Conservation (phyloP, 257 asterid species). For the Salvia splendens region DNA sequence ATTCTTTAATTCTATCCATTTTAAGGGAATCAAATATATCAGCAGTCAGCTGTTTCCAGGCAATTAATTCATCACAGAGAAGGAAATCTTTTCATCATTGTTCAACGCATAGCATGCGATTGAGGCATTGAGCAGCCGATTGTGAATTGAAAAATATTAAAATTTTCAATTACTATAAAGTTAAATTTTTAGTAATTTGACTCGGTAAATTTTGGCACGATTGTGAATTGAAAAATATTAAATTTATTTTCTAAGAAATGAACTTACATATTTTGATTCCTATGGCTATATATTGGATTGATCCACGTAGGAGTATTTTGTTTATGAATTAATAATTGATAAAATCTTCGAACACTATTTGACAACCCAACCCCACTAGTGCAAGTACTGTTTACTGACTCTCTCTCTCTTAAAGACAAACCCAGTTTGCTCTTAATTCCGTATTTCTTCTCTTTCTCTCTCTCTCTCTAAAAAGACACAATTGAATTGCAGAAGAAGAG, state of each 20-base stretch:
- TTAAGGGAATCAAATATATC: background rate
- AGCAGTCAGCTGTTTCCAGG: slow-evolving; percentile 17
- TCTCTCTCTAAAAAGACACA: slow-evolving; percentile 30
- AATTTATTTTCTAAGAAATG: background rate
- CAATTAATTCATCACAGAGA: slow-evolving; percentile 2
- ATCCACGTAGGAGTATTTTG: slow-evolving; percentile 15
- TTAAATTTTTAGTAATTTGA: background rate
- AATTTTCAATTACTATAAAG: no score
- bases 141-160: no score
- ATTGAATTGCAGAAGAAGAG: slow-evolving; percentile 9
- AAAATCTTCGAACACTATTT: slow-evolving; percentile 4
- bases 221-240: no score
- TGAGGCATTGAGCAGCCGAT: background rate
- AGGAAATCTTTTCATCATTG: no score
- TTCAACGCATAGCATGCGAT: background rate
- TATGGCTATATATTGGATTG: slow-evolving; percentile 18
- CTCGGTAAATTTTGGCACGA: background rate
- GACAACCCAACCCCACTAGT: slow-evolving; percentile 18
- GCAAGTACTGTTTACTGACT: slow-evolving; percentile 10
- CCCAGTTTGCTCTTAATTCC: slow-evolving; percentile 21
- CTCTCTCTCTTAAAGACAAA: slow-evolving; percentile 31
- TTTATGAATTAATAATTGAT: background rate
- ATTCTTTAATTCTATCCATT: background rate
- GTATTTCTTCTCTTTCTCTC: slow-evolving; percentile 27
- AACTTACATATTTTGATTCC: slow-evolving; percentile 20